Base-by-base conservation (phyloP, 768 basidiomycete species). In the Boletus fagicola region DNA sequence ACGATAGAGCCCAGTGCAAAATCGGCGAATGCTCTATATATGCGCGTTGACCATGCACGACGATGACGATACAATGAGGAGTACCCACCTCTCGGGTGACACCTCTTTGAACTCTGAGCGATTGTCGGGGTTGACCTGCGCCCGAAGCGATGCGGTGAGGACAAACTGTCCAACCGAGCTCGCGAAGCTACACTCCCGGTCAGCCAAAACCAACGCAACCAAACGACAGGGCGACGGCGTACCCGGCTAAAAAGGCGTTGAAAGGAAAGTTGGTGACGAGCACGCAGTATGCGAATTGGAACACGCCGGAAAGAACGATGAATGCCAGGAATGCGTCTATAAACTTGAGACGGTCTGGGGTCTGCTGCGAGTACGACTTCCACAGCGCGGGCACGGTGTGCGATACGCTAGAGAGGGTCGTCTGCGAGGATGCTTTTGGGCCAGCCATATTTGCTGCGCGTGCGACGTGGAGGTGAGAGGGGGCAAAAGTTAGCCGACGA, bases 161-260 rank as follows among this genome's bases (percentile, higher is more conserved):
- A 98, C 95, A 71, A 99, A 99, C 74, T 99, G 97, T 31, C 97
- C 97, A 42, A 98, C 91, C 16, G 90, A 88, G 68, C 94, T 93
- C 24, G 86, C 78, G 72, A 99, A 98, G 24, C 97, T 98, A 58
- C 12, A n/a, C 26, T 2, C 45, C 47, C n/a, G 13, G 48, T 68
- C 38, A 62, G 52, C 45, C 20, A 44, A 20, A 16, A 24, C 9
- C 11, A 28, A 43, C 13, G 22, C 43, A 49, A 40, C 28, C 35
- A 8, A 8, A 20, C 26, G 20, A 53, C 36, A 1, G 39, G 11
- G 18, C 15, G 46, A 20, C 4, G 35, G 75, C 91, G 59, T 75
- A 98, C 97, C 94, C 95, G 61, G 94, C 87, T 64, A 98, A 74
- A 76, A 99, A 99, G 39, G 97, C 94, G 65, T 99, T 98, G 80